These are phyloP conservation scores for Phialophora verrucosa DNA, from an alignment of 2,329 filamentous ascomycete species.

Conservation along the genomic window DNA sequence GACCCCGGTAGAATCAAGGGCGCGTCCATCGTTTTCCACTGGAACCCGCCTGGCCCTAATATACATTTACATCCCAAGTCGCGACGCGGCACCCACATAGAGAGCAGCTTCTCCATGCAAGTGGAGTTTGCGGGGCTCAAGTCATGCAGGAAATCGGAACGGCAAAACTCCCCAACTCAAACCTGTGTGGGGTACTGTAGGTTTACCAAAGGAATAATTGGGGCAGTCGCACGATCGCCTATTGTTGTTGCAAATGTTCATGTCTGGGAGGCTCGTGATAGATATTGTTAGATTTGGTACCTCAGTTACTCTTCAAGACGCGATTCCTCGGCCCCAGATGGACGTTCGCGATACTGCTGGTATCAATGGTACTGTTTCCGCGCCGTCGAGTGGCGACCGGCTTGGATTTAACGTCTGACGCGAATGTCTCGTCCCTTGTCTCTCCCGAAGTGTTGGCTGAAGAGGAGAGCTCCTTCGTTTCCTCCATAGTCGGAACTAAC, in stretches of 20 bases:
- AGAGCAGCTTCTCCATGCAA: slow-evolving; percentile 1
- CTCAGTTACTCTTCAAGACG: slow-evolving; percentile 32
- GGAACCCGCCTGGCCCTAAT: not conserved
- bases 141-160: not conserved
- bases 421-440: not conserved
- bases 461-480: not conserved
- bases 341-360: slow-evolving; percentile 28
- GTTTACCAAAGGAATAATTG: not conserved
- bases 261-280: not conserved
- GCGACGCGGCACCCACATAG: not conserved
- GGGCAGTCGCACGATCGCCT: not conserved
- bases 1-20: not conserved
- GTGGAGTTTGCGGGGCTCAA: slow-evolving; percentile 13
- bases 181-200: slow-evolving; percentile 2
- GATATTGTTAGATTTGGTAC: not conserved
- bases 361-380: slow-evolving; percentile 25
- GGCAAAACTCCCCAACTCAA: not conserved
- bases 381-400: slow-evolving; percentile 4
- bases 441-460: not conserved
- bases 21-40: not conserved
- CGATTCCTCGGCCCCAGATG: slow-evolving; percentile 31
- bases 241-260: too few species aligned
- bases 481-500: not conserved
- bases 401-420: not conserved
- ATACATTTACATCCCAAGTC: slow-evolving; percentile 1